Conservation (phyloP, 345 rosid species). For the Gossypium thurberi region DNA sequence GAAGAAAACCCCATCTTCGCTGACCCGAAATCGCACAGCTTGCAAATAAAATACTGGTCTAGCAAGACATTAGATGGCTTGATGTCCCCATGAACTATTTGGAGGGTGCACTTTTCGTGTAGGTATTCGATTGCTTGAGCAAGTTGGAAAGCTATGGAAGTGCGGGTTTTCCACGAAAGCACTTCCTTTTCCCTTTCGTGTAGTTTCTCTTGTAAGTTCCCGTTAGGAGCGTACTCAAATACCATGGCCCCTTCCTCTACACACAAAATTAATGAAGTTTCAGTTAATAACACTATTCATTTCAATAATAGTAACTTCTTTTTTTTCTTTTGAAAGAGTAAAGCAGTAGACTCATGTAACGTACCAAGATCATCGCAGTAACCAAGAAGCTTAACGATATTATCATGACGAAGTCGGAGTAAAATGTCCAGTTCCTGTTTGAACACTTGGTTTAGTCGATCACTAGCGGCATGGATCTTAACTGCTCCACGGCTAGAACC, state of each 20-base stretch:
- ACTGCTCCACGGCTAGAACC: not conserved
- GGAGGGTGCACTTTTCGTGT: slow-evolving; percentile 3
- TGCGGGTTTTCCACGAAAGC: not conserved
- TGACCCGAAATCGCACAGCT: slow-evolving; percentile 5
- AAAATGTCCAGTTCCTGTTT: not conserved
- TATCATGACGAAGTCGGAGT: not conserved
- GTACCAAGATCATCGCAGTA: slow-evolving; percentile 1
- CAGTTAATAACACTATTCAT: not conserved
- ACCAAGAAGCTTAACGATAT: slow-evolving; percentile 2
- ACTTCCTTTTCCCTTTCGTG: not conserved
- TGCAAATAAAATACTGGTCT: slow-evolving; percentile 1
- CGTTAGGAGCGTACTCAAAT: not conserved
- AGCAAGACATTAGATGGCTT: not conserved
- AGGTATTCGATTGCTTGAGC: slow-evolving; percentile 1
- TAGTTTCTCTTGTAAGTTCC: slow-evolving; percentile 1
- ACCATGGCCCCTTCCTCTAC: not conserved
- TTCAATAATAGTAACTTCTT: not conserved
- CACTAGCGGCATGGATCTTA: not conserved
- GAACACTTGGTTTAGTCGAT: not conserved
- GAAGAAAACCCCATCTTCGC: slow-evolving; percentile 4
- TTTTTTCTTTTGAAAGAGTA: not conserved
- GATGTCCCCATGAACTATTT: not conserved
- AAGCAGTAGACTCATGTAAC: not conserved
- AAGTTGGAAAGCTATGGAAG: not conserved
- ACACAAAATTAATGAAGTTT: not conserved